phyloP scores from a whole-genome alignment of 208 protist genomes.

The Naegleria fowleri region DNA sequence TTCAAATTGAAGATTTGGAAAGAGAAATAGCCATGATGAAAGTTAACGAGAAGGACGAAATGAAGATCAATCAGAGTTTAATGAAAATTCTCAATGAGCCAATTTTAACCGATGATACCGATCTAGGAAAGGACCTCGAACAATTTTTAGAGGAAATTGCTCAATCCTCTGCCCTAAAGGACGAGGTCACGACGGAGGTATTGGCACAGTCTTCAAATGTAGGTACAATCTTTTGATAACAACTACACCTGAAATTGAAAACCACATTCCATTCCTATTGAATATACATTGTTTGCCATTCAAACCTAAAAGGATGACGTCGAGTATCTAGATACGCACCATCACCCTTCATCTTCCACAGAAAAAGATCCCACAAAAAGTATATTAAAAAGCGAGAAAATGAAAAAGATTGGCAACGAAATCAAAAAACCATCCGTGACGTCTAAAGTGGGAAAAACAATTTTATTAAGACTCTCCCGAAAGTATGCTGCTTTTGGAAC shows the following conservation, averaged over 20 bases:
- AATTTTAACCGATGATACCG: background rate
- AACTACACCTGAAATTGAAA: too few relatives aligned
- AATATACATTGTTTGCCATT: too few relatives aligned
- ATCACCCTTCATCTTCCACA: too few relatives aligned
- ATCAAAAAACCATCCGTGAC: background rate
- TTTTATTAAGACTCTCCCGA: background rate
- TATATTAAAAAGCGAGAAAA: background rate
- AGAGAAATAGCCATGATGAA: background rate
- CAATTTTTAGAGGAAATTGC: background rate
- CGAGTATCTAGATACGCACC: too few relatives aligned
- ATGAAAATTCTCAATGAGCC: background rate
- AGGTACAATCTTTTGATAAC: too few relatives aligned
- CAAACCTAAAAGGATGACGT: too few relatives aligned
- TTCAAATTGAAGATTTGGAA: background rate
- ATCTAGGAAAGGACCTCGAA: background rate
- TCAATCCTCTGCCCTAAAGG: too few relatives aligned
- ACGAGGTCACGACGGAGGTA: too few relatives aligned
- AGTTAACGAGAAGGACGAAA: background rate
- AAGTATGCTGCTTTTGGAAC: slow-evolving; percentile 1
- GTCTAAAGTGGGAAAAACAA: background rate
- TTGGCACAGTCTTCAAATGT: too few relatives aligned
- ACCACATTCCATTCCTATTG: too few relatives aligned
- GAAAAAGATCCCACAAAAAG: background rate
- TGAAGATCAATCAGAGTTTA: background rate
- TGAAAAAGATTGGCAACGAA: background rate